phyloP scores from a whole-genome alignment of 257 asterid genomes.

The Plantago major region DNA sequence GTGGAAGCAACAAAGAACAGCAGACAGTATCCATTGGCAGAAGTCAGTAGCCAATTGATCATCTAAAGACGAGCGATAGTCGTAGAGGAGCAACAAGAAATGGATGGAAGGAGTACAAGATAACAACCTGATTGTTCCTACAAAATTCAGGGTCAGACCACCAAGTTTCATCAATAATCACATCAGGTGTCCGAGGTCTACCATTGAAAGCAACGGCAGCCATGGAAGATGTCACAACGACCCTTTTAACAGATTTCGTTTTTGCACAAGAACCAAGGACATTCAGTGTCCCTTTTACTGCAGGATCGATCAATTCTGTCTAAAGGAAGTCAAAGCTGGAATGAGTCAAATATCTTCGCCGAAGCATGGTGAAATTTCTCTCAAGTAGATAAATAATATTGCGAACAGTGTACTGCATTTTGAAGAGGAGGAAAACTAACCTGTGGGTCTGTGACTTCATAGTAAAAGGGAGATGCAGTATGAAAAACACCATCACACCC shows the following conservation, averaged over 20 bases:
- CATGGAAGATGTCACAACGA: conserved; percentile 71
- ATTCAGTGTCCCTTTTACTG: conserved; percentile 75
- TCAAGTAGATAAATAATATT: not conserved
- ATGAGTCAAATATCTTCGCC: not conserved
- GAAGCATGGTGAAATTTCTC: not conserved
- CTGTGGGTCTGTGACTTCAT: conserved; percentile 32
- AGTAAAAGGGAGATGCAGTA: conserved; percentile 46
- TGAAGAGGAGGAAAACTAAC: conserved; percentile 11
- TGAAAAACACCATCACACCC: conserved; percentile 56
- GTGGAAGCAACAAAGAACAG: conserved; percentile 6
- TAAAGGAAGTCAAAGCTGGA: conserved; percentile 32
- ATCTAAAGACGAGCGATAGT: not conserved
- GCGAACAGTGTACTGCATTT: not conserved
- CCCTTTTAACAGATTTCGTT: conserved; percentile 49
- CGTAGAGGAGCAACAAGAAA: too few relatives aligned
- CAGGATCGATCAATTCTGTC: conserved; percentile 79
- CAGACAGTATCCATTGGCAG: not conserved
- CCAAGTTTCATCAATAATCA: conserved; percentile 46
- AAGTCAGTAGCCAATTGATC: not conserved
- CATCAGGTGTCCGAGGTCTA: conserved; percentile 53
- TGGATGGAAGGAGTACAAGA: too few relatives aligned
- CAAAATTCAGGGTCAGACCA: conserved; percentile 33
- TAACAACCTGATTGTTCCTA: conserved; percentile 32
- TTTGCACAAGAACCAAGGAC: conserved; percentile 73
- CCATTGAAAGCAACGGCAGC: conserved; percentile 66